Conservation (phyloP, 1,284 basidiomycete genomes). For the Earliella scabrosa region DNA sequence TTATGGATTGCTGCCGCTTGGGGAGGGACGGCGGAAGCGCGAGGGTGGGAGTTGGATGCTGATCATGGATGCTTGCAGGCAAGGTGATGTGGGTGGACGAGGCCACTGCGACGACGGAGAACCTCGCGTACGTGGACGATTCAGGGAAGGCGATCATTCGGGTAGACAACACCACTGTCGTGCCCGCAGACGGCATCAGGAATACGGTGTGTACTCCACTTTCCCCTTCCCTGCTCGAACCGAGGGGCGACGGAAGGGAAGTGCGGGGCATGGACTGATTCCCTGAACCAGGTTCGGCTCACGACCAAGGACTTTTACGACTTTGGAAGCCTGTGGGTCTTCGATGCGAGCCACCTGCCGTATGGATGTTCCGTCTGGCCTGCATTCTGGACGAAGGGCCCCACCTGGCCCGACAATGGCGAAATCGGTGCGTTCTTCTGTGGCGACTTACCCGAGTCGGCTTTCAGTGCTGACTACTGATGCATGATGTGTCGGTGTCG, state of each 20-base stretch:
- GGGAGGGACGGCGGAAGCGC: conserved; percentile 5
- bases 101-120: conserved; percentile 43
- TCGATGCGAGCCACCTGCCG: conserved; percentile 53
- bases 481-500: neutral
- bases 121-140: conserved; percentile 58
- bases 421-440: conserved; percentile 49
- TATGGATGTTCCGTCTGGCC: conserved; percentile 68
- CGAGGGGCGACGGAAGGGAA: neutral
- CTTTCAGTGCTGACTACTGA: neutral
- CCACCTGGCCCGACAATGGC: conserved; percentile 53
- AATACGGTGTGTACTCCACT: conserved; percentile 50
- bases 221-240: neutral
- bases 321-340: conserved; percentile 50
- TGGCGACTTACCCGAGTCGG: too few relatives aligned
- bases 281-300: conserved; percentile 47
- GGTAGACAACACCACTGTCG: conserved; percentile 58
- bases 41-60: neutral
- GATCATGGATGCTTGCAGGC: conserved; percentile 37
- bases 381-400: conserved; percentile 45
- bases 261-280: neutral
- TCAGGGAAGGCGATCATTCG: conserved; percentile 60
- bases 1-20: conserved; percentile 7
- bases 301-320: conserved; percentile 56
- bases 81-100: conserved; percentile 56
- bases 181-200: conserved; percentile 52